phyloP scores from a whole-genome alignment of 139 green algal species.

The Yamagishiella unicocca region DNA sequence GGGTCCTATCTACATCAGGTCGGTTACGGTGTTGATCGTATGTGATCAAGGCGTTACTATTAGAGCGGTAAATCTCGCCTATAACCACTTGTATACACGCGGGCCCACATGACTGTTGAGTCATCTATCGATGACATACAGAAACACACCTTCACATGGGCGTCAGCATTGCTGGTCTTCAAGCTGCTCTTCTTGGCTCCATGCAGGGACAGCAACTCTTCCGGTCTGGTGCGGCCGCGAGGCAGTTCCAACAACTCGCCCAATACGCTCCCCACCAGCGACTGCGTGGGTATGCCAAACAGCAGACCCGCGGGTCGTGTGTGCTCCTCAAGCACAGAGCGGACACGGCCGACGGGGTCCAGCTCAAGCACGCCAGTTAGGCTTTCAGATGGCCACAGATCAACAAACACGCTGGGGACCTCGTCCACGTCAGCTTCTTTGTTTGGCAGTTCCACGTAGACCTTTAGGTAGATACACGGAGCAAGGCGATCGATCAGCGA shows the following conservation, averaged over 20 bases:
- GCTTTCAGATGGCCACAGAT: constrained; percentile 1
- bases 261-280: background rate
- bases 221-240: background rate
- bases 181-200: constrained; percentile 42
- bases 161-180: background rate
- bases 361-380: constrained; percentile 24
- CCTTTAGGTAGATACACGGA: background rate
- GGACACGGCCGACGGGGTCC: background rate
- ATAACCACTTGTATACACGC: no score
- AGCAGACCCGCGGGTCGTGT: constrained; percentile 32
- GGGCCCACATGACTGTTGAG: no score
- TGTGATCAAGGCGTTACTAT: no score
- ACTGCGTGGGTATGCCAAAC: background rate
- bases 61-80: no score
- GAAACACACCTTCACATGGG: background rate
- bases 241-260: background rate
- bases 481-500: background rate
- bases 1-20: no score
- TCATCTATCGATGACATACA: no score
- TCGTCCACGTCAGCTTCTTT: background rate
- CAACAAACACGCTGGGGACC: background rate
- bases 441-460: background rate
- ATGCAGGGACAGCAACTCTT: background rate
- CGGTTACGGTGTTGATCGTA: no score
- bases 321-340: background rate